A percentile compares a stretch with the other conserved stretches of the same genome.
Evolutionary conservation across 2,329 filamentous ascomycete genomes (phyloP).

Genomic region (Colletotrichum lindemuthianum): DNA sequence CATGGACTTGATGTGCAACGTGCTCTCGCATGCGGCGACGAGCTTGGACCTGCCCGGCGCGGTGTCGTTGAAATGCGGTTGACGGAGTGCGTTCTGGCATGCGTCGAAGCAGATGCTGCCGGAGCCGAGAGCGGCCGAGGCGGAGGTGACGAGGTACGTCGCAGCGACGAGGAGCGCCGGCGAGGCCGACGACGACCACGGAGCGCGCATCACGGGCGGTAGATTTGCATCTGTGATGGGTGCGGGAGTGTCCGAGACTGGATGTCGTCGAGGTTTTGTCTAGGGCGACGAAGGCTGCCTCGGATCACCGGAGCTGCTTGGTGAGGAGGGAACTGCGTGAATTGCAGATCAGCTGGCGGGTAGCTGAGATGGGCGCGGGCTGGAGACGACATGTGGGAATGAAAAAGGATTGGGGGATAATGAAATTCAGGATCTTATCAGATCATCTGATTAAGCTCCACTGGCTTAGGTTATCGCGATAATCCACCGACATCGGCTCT

Average conservation of each 20-base stretch:
- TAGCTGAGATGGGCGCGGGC: not conserved
- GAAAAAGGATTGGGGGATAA: slow-evolving; percentile 10
- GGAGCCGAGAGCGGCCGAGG: slow-evolving; percentile 13
- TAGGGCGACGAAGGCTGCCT: not conserved
- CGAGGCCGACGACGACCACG: slow-evolving; percentile 13
- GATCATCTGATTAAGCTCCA: slow-evolving; percentile 36
- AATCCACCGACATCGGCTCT: slow-evolving; percentile 31
- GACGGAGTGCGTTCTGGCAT: slow-evolving; percentile 43
- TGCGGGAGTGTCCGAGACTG: not conserved
- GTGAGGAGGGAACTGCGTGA: not conserved
- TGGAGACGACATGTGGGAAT: not conserved
- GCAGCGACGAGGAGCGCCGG: slow-evolving; percentile 1
- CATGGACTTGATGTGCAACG: slow-evolving; percentile 43
- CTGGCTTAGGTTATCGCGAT: slow-evolving; percentile 22
- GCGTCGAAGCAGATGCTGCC: slow-evolving; percentile 44
- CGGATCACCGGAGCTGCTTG: slow-evolving; percentile 11
- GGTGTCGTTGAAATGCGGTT: slow-evolving; percentile 46
- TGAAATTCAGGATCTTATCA: slow-evolving; percentile 36
- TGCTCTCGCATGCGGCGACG: slow-evolving; percentile 44
- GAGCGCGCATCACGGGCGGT: slow-evolving; percentile 27
- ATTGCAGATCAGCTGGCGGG: not conserved
- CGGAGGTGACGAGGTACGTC: slow-evolving; percentile 22
- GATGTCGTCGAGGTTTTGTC: not conserved
- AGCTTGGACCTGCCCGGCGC: slow-evolving; percentile 34
- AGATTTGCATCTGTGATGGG: slow-evolving; percentile 19